Evolutionary conservation across 2,329 filamentous ascomycete genomes (phyloP).

Genomic region (Pseudopithomyces chartarum): DNA sequence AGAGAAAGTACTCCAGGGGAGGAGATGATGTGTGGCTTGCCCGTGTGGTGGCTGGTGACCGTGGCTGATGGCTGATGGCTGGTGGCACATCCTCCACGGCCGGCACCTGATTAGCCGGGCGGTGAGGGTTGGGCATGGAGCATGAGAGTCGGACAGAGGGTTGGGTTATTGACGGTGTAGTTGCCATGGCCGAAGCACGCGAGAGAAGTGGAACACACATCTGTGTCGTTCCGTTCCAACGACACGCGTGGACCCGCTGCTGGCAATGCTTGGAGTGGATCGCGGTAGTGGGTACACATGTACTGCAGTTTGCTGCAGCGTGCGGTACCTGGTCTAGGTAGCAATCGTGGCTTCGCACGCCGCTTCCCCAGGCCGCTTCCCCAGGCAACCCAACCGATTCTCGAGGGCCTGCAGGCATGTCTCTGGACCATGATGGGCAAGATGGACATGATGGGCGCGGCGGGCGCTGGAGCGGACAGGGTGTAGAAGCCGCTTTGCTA

Average conservation of each 20-base stretch:
- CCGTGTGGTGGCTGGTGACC: not conserved
- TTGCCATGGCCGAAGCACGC: too few relatives aligned
- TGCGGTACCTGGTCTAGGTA: too few relatives aligned
- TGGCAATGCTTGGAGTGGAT: too few relatives aligned
- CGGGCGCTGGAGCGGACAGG: not conserved
- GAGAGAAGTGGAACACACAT: not conserved
- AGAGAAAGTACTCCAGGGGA: not conserved
- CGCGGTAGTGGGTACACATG: too few relatives aligned
- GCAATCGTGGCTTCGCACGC: too few relatives aligned
- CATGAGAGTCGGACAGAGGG: not conserved
- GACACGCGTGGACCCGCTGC: too few relatives aligned
- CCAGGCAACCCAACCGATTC: not conserved
- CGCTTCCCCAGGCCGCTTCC: not conserved
- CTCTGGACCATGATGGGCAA: not conserved
- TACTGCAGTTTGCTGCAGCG: too few relatives aligned
- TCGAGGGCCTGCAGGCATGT: not conserved
- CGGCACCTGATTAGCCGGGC: slow-evolving; percentile 4
- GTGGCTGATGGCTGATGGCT: not conserved
- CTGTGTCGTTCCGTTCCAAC: too few relatives aligned
- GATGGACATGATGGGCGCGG: not conserved
- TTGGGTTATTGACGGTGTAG: not conserved
- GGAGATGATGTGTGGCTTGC: not conserved
- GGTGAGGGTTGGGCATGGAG: slow-evolving; percentile 2
- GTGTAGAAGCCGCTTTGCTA: slow-evolving; percentile 1
- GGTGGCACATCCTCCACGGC: not conserved